A percentile compares a stretch with the other conserved stretches of the same genome.
Evolutionary conservation across 495 filamentous ascomycete species (phyloP).

Genomic region (Bacidia rubella): DNA sequence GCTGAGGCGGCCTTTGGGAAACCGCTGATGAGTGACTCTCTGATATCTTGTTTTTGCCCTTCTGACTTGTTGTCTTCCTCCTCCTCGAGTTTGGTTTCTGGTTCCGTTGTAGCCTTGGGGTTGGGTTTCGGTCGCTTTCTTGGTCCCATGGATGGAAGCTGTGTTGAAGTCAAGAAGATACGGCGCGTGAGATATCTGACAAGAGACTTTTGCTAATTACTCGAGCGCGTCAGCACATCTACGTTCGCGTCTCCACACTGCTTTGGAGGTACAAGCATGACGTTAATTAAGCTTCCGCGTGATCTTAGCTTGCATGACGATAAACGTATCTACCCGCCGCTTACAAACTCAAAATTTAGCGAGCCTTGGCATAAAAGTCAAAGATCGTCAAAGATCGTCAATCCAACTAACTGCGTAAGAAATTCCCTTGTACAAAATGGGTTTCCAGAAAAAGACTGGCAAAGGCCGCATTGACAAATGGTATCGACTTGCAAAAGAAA

Average conservation of each 20-base stretch:
- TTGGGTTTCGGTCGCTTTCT: slow-evolving; percentile 52
- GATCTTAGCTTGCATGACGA: too few relatives aligned
- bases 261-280: too few relatives aligned
- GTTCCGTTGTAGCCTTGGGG: slow-evolving; percentile 30
- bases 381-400: too few relatives aligned
- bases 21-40: not conserved
- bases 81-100: not conserved
- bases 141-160: slow-evolving; percentile 32
- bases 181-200: too few relatives aligned
- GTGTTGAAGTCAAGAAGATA: not conserved
- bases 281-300: too few relatives aligned
- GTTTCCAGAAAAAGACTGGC: slow-evolving; percentile 96
- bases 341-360: too few relatives aligned
- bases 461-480: slow-evolving; percentile 99
- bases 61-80: not conserved
- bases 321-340: too few relatives aligned
- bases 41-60: not conserved
- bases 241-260: too few relatives aligned
- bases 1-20: not conserved
- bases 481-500: slow-evolving; percentile 93
- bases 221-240: too few relatives aligned
- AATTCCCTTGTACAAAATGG: slow-evolving; percentile 44
- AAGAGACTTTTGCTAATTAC: too few relatives aligned
- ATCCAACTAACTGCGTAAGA: not conserved
- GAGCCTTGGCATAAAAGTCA: too few relatives aligned